phyloP scores from a whole-genome alignment of 768 basidiomycete genomes.

The Amanita thiersii region DNA sequence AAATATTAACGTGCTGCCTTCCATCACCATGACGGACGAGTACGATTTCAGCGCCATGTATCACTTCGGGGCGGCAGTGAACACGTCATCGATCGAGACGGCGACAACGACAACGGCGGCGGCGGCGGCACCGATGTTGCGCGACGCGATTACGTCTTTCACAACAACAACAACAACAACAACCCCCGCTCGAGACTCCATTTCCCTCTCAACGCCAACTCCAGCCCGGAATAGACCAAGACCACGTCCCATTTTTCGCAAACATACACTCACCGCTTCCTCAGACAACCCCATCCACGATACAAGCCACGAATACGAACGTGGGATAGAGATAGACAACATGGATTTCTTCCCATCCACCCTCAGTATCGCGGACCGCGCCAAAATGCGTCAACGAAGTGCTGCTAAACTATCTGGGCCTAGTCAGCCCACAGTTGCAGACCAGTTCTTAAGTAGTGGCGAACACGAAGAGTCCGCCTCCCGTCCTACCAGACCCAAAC shows the following conservation, averaged over 20 bases:
- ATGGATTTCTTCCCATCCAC: slow-evolving; percentile 14
- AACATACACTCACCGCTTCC: not conserved
- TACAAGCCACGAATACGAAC: not conserved
- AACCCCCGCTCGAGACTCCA: too few relatives aligned
- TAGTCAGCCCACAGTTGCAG: slow-evolving; percentile 7
- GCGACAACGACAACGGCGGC: not conserved
- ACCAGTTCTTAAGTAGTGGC: slow-evolving; percentile 27
- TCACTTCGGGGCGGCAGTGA: not conserved
- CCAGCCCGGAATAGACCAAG: slow-evolving; percentile 5
- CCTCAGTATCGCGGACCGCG: slow-evolving; percentile 46
- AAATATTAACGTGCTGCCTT: too few relatives aligned
- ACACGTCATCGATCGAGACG: slow-evolving; percentile 2
- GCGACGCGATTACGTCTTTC: not conserved
- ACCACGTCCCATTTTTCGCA: slow-evolving; percentile 8
- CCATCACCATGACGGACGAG: too few relatives aligned
- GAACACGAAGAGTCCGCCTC: slow-evolving; percentile 23
- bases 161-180: not conserved
- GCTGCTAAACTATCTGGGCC: slow-evolving; percentile 14
- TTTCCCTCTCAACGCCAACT: slow-evolving; percentile 1
- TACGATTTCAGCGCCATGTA: too few relatives aligned
- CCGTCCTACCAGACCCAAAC: slow-evolving; percentile 20
- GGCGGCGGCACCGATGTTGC: not conserved
- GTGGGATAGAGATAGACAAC: not conserved
- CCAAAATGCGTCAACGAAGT: slow-evolving; percentile 44
- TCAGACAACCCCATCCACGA: slow-evolving; percentile 3